Conservation (phyloP, 164 flowering plant species). For the Vitis riparia region DNA sequence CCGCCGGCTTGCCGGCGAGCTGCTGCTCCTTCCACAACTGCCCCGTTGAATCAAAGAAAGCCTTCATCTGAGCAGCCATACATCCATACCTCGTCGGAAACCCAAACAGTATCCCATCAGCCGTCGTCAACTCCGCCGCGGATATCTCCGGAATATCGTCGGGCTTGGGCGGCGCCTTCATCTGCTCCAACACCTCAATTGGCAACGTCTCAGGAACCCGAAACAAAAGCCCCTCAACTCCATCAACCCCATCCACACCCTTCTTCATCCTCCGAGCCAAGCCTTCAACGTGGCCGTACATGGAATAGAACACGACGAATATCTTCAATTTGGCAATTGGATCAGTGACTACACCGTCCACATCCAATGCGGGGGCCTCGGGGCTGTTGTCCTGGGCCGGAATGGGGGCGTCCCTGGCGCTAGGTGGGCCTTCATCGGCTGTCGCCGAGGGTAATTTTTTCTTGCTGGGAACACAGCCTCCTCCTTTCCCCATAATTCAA, state of each 20-base stretch:
- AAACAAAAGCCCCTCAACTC: constrained; percentile 36
- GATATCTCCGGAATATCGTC: constrained; percentile 32
- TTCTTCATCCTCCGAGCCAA: constrained; percentile 49
- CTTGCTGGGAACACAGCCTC: constrained; percentile 68
- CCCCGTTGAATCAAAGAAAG: constrained; percentile 52
- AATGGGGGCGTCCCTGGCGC: background rate
- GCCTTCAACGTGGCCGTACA: constrained; percentile 55
- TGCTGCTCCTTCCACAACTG: constrained; percentile 50
- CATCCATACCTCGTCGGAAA: constrained; percentile 54
- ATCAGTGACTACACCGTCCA: background rate
- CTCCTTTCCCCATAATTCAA: constrained; percentile 72
- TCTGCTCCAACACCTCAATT: constrained; percentile 35
- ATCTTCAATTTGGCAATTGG: constrained; percentile 24
- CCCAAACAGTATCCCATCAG: constrained; percentile 49
- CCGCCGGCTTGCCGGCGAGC: constrained; percentile 56
- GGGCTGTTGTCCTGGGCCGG: background rate
- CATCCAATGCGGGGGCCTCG: background rate
- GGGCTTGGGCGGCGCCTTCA: constrained; percentile 47
- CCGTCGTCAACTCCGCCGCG: constrained; percentile 36
- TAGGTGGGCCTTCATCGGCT: constrained; percentile 3
- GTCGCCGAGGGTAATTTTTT: too few species aligned
- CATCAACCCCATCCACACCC: constrained; percentile 45
- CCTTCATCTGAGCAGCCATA: constrained; percentile 63
- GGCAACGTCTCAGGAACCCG: constrained; percentile 45
- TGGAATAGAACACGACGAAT: constrained; percentile 51